phyloP scores from a whole-genome alignment of 2,329 filamentous ascomycete species.

The Ceratocystis variospora region DNA sequence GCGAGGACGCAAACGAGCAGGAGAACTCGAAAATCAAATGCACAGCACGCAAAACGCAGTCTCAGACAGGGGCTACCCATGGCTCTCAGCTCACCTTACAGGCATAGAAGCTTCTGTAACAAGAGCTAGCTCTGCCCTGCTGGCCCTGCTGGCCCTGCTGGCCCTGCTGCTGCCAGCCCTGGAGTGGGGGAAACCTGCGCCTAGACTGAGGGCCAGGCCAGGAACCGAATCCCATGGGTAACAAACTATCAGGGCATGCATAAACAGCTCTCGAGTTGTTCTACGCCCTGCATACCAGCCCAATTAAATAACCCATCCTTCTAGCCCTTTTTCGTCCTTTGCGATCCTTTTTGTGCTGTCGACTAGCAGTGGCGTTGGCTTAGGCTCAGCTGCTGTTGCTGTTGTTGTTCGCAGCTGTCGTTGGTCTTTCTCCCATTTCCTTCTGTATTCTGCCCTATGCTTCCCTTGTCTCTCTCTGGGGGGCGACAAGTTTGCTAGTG shows the following conservation, averaged over 20 bases:
- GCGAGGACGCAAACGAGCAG: neutral
- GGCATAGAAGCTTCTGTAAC: conserved; percentile 1
- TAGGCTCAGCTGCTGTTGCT: neutral
- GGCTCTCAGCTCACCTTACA: neutral
- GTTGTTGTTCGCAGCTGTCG: neutral
- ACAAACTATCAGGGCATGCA: conserved; percentile 4
- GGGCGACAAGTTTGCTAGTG: neutral
- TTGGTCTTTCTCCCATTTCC: neutral
- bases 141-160: neutral
- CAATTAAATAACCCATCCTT: neutral
- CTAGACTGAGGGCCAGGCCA: neutral
- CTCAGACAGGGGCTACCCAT: neutral
- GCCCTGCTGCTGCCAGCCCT: neutral
- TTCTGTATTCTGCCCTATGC: neutral
- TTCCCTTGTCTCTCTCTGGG: neutral
- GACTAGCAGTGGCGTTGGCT: neutral
- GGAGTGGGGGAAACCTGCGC: neutral
- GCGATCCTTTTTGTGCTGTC: neutral
- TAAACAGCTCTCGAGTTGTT: conserved; percentile 3
- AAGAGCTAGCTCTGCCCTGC: neutral
- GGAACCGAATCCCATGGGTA: conserved; percentile 1
- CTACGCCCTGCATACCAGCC: conserved; percentile 4
- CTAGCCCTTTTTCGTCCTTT: neutral
- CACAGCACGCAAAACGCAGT: neutral
- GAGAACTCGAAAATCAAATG: neutral